A percentile compares a stretch with the other conserved stretches of the same genome.
phyloP scores from a whole-genome alignment of 2,329 filamentous ascomycete genomes.

The Xylaria sp. region DNA sequence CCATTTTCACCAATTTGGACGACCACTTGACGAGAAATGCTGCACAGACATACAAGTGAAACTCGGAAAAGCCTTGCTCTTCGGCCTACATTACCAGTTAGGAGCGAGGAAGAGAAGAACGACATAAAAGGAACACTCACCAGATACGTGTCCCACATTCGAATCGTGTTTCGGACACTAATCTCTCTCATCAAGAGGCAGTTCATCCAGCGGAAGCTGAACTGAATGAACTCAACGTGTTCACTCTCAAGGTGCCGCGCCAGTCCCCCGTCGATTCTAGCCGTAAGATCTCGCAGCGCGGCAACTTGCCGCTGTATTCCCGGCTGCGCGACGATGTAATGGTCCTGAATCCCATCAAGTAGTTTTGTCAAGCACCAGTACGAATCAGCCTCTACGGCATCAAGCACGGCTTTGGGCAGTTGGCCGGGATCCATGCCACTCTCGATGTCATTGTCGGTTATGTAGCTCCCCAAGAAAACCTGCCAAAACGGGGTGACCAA shows the following conservation, averaged over 20 bases:
- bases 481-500: conserved; percentile 97
- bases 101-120: conserved; percentile 6
- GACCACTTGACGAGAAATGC: conserved; percentile 99
- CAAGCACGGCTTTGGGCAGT: conserved; percentile 80
- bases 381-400: conserved; percentile 94
- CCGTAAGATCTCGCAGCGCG: conserved; percentile 81
- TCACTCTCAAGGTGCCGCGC: conserved; percentile 87
- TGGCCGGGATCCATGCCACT: conserved; percentile 96
- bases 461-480: conserved; percentile 90
- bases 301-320: conserved; percentile 93
- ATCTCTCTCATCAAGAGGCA: conserved; percentile 97
- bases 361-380: conserved; percentile 99
- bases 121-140: conserved; percentile 46
- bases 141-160: conserved; percentile 99
- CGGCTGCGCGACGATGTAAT: conserved; percentile 96
- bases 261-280: conserved; percentile 76
- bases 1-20: conserved; percentile 89
- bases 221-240: conserved; percentile 97
- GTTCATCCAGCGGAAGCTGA: conserved; percentile 99
- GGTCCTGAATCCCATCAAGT: conserved; percentile 97
- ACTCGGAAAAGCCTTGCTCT: conserved; percentile 96
- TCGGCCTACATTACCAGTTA: conserved; percentile 61
- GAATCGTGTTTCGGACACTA: conserved; percentile 89
- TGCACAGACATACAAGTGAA: conserved; percentile 96
- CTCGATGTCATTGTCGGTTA: conserved; percentile 88